These are phyloP conservation scores for Xylariaceae sp. DNA, from an alignment of 2,329 filamentous ascomycete genomes.

Conservation along the genomic window DNA sequence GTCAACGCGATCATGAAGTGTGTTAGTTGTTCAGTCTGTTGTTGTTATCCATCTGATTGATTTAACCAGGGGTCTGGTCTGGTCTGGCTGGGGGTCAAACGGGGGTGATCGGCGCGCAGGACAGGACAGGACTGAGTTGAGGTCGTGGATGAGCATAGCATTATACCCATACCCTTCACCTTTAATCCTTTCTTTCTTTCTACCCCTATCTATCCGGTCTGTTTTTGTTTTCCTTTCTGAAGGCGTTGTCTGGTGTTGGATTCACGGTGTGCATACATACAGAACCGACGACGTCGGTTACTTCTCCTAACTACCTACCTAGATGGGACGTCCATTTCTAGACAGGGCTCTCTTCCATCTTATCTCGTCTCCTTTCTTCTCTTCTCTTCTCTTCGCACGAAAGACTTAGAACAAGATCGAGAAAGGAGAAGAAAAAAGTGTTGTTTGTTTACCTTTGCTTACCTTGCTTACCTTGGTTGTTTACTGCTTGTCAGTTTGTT, in stretches of 20 bases:
- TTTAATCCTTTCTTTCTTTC: background rate
- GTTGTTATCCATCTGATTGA: too few species aligned
- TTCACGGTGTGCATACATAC: background rate
- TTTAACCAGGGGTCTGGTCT: background rate
- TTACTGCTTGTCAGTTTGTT: too few species aligned
- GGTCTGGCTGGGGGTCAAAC: background rate
- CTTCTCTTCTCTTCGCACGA: too few species aligned
- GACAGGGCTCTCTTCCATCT: too few species aligned
- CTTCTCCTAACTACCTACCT: too few species aligned
- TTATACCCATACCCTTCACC: constrained; percentile 18
- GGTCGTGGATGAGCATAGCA: constrained; percentile 18
- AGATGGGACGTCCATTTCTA: too few species aligned
- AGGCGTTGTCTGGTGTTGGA: background rate
- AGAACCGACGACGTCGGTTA: background rate
- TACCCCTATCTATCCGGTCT: background rate
- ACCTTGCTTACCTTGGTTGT: background rate
- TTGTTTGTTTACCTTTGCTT: background rate
- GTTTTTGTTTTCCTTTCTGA: background rate
- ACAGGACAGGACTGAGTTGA: background rate
- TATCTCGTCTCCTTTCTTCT: too few species aligned
- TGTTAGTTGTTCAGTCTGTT: background rate
- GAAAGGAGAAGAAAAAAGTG: too few species aligned
- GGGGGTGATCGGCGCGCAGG: background rate
- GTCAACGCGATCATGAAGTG: background rate
- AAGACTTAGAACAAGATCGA: too few species aligned